Percentiles rank a stretch among this genome's conserved stretches.
Conservation (phyloP, 2,329 filamentous ascomycete species). For the Periconia digitata region DNA sequence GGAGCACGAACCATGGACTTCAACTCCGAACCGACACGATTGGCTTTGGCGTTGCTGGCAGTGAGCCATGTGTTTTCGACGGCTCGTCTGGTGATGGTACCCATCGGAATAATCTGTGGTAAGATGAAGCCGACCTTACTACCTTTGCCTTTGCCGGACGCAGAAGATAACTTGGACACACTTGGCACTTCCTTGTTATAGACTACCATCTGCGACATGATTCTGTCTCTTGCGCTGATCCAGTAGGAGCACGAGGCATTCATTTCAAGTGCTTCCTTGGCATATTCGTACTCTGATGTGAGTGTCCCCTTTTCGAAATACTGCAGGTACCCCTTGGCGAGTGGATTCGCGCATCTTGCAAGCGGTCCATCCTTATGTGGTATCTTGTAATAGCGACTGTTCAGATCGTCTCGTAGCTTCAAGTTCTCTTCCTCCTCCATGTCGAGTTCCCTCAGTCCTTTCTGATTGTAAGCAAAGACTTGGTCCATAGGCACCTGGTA, state of each 20-base stretch:
- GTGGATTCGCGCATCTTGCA: slow-evolving; percentile 79
- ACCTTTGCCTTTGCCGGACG: slow-evolving; percentile 21
- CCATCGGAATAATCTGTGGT: slow-evolving; percentile 97
- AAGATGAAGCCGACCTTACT: slow-evolving; percentile 75
- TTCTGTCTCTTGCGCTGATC: slow-evolving; percentile 93
- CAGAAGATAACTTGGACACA: slow-evolving; percentile 22
- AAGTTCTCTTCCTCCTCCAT: slow-evolving; percentile 73
- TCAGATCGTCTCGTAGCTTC: slow-evolving; percentile 65
- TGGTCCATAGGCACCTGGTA: slow-evolving; percentile 73
- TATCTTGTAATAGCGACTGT: slow-evolving; percentile 81
- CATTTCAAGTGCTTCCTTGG: slow-evolving; percentile 96
- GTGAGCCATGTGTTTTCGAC: slow-evolving; percentile 99
- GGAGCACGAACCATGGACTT: slow-evolving; percentile 97
- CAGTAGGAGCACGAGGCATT: slow-evolving; percentile 98
- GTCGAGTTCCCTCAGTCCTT: slow-evolving; percentile 73
- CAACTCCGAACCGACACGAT: slow-evolving; percentile 92
- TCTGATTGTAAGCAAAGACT: slow-evolving; percentile 65
- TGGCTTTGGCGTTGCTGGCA: slow-evolving; percentile 93
- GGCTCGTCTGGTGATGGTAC: slow-evolving; percentile 88
- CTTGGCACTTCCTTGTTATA: slow-evolving; percentile 65
- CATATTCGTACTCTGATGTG: slow-evolving; percentile 84
- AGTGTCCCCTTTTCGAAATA: slow-evolving; percentile 91
- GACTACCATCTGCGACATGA: slow-evolving; percentile 93
- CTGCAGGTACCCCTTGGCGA: slow-evolving; percentile 85
- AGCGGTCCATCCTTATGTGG: slow-evolving; percentile 93